These are phyloP conservation scores for Rhodosporidiobolus sp. DNA, from an alignment of 768 basidiomycete genomes.

Conservation along the genomic window DNA sequence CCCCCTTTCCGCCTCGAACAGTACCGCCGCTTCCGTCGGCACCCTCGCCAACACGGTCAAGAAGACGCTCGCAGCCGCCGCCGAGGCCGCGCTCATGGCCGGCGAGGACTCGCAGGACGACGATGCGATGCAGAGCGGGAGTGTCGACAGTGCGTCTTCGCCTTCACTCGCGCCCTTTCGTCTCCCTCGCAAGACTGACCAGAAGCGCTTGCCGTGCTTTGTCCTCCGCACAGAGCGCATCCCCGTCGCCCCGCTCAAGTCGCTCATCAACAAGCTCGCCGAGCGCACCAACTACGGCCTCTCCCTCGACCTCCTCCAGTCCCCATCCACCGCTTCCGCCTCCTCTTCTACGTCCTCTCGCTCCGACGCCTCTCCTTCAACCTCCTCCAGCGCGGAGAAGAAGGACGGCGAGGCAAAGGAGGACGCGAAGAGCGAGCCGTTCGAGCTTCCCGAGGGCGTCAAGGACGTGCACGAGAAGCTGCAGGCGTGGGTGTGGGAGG, in stretches of 20 bases:
- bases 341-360: not conserved
- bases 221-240: constrained; percentile 49
- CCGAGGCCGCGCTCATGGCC: constrained; percentile 3
- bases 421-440: too few species aligned
- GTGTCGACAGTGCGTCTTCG: constrained; percentile 4
- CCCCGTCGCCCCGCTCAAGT: constrained; percentile 58
- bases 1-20: constrained; percentile 44
- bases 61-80: constrained; percentile 54
- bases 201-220: too few species aligned
- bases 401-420: too few species aligned
- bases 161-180: not conserved
- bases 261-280: constrained; percentile 63
- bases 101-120: constrained; percentile 32
- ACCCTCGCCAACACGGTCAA: constrained; percentile 68
- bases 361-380: constrained; percentile 22
- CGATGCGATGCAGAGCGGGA: not conserved
- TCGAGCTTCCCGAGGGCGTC: constrained; percentile 9
- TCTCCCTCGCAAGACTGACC: too few species aligned
- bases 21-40: constrained; percentile 68
- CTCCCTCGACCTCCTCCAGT: constrained; percentile 47
- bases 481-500: constrained; percentile 84
- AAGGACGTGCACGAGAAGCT: constrained; percentile 49
- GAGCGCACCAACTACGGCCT: constrained; percentile 77
- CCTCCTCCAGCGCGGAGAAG: too few species aligned
- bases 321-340: not conserved